These are phyloP conservation scores for Rhizopogon sp. DNA, from an alignment of 768 basidiomycete species.

Conservation along the genomic window DNA sequence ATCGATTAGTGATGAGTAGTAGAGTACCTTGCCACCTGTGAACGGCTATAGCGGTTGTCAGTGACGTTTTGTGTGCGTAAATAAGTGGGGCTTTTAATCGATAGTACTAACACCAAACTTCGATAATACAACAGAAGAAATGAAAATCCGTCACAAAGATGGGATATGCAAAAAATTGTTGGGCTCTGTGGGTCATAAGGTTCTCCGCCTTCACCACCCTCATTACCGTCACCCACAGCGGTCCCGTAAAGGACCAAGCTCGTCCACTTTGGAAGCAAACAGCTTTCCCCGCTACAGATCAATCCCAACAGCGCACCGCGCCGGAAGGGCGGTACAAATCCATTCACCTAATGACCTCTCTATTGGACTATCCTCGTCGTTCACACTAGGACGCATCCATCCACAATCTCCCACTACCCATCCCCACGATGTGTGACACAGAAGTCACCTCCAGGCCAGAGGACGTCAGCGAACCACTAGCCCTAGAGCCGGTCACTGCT, in stretches of 20 bases:
- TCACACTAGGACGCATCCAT: slow-evolving; percentile 26
- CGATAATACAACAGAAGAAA: neutral
- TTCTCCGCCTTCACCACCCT: slow-evolving; percentile 23
- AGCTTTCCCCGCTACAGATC: slow-evolving; percentile 35
- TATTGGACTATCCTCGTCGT: slow-evolving; percentile 22
- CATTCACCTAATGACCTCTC: slow-evolving; percentile 32
- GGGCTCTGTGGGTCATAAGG: slow-evolving; percentile 25
- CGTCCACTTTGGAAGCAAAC: slow-evolving; percentile 36
- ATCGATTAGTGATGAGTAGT: no score
- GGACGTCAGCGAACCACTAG: neutral
- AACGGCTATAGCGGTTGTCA: no score
- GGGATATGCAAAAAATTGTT: slow-evolving; percentile 23
- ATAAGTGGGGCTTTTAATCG: no score
- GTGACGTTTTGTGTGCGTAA: no score
- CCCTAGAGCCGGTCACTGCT: neutral
- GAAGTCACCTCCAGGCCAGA: neutral
- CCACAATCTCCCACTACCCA: slow-evolving; percentile 11
- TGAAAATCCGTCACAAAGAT: slow-evolving; percentile 21
- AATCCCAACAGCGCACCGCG: slow-evolving; percentile 19
- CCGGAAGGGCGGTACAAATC: slow-evolving; percentile 21
- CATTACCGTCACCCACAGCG: slow-evolving; percentile 15
- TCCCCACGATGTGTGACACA: slow-evolving; percentile 6
- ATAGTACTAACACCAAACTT: no score
- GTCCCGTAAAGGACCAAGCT: slow-evolving; percentile 12
- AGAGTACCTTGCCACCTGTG: no score